phyloP scores from a whole-genome alignment of 306 rosid genomes.

The Begonia fuchsioides region DNA sequence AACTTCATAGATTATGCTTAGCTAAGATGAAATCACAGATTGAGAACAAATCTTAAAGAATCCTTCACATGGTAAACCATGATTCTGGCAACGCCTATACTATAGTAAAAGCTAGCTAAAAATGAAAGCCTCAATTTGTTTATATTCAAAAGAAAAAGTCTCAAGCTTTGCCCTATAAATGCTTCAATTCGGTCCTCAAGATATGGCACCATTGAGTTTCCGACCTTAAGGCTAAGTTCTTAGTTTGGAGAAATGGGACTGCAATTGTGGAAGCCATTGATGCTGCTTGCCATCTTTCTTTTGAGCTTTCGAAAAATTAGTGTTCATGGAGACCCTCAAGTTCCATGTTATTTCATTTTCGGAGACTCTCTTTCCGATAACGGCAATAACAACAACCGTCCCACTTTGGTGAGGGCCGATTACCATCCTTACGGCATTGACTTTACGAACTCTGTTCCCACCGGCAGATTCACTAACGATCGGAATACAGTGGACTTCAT shows the following conservation, averaged over 20 bases:
- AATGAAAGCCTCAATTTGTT: too few species aligned
- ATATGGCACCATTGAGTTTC: too few species aligned
- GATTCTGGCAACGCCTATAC: too few species aligned
- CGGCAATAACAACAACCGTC: conserved; percentile 43
- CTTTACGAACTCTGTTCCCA: conserved; percentile 16
- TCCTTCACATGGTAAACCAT: too few species aligned
- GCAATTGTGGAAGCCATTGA: not conserved
- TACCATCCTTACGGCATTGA: conserved; percentile 49
- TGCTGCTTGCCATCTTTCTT: not conserved
- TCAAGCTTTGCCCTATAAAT: too few species aligned
- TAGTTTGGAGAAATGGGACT: not conserved
- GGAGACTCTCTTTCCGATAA: conserved; percentile 40
- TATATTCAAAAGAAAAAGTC: too few species aligned
- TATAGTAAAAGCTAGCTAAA: too few species aligned
- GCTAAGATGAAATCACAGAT: too few species aligned
- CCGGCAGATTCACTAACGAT: conserved; percentile 46
- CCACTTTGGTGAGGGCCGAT: conserved; percentile 14
- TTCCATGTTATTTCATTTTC: conserved; percentile 31
- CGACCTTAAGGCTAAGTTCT: too few species aligned
- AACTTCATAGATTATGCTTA: too few species aligned
- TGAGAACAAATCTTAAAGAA: too few species aligned
- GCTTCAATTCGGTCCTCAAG: too few species aligned
- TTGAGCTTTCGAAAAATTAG: not conserved
- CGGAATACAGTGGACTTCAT: conserved; percentile 17
- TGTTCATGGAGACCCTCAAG: conserved; percentile 7